Conservation (phyloP, 192 early-diverging fungal species). For the Linnemannia hyalina region DNA sequence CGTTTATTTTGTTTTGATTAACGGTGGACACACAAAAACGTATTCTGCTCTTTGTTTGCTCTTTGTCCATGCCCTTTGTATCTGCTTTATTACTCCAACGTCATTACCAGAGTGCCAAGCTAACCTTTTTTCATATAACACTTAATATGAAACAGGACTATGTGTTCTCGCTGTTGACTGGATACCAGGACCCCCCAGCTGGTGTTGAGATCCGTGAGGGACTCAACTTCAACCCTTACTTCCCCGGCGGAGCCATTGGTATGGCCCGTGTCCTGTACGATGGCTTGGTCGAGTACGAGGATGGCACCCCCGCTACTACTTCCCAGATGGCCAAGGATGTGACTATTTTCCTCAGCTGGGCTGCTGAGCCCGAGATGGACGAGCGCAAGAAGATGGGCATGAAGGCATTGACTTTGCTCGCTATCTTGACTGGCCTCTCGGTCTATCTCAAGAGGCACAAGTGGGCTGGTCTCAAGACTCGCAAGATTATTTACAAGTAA, state of each 20-base stretch:
- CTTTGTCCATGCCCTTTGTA: too few species aligned
- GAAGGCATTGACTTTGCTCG: conserved; percentile 85
- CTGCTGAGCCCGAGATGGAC: conserved; percentile 96
- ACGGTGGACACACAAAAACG: neutral
- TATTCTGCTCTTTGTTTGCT: too few species aligned
- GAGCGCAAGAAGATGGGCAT: conserved; percentile 96
- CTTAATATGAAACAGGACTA: conserved; percentile 76
- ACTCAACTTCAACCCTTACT: conserved; percentile 99
- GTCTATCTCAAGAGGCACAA: conserved; percentile 95
- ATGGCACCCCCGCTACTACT: conserved; percentile 93
- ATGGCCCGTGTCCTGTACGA: conserved; percentile 97
- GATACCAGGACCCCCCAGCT: conserved; percentile 94
- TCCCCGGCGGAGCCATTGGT: conserved; percentile 97
- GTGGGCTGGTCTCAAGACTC: conserved; percentile 90
- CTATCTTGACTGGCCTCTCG: conserved; percentile 78
- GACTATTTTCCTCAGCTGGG: conserved; percentile 92
- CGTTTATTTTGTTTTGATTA: neutral
- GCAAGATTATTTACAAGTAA: conserved; percentile 89
- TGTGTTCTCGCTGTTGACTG: conserved; percentile 94
- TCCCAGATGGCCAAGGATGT: conserved; percentile 99
- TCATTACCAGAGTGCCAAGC: neutral
- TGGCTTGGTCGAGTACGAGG: conserved; percentile 95
- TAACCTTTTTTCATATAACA: neutral
- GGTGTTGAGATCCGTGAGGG: conserved; percentile 95
- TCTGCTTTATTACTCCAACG: too few species aligned